Evolutionary conservation across 2,329 filamentous ascomycete species (phyloP).

Genomic region (Aureobasidium vineae): DNA sequence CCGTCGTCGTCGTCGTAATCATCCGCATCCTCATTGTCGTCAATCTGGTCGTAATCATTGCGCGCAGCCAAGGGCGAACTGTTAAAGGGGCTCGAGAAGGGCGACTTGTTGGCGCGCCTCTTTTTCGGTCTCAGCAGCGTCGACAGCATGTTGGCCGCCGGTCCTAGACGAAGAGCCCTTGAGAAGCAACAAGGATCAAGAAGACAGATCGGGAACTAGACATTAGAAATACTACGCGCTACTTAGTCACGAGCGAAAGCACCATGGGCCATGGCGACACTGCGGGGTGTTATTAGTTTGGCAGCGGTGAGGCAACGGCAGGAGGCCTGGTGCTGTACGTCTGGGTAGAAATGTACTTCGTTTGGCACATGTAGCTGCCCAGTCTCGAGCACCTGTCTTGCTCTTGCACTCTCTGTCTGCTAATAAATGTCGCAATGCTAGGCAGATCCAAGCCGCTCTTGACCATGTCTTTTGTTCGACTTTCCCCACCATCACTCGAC

Average conservation of each 20-base stretch:
- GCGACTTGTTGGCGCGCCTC: conserved; percentile 31
- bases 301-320: conserved; percentile 24
- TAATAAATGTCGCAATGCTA: conserved; percentile 19
- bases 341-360: not conserved
- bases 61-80: conserved; percentile 33
- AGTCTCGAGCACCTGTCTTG: not conserved
- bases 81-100: conserved; percentile 28
- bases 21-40: conserved; percentile 39
- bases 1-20: conserved; percentile 45
- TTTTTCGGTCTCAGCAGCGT: conserved; percentile 40
- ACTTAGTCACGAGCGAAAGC: conserved; percentile 24
- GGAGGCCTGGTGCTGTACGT: conserved; percentile 1
- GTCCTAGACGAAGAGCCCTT: conserved; percentile 7
- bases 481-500: conserved; percentile 20
- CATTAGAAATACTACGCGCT: conserved; percentile 20
- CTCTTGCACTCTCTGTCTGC: not conserved
- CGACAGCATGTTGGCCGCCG: conserved; percentile 37
- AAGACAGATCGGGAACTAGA: not conserved
- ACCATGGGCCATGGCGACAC: conserved; percentile 5
- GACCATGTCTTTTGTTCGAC: not conserved
- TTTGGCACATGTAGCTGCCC: not conserved
- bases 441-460: not conserved
- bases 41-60: conserved; percentile 31
- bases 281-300: conserved; percentile 14
- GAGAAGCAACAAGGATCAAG: not conserved